Conservation (phyloP, 2,329 filamentous ascomycete genomes). For the Teratosphaeria gauchensis region DNA sequence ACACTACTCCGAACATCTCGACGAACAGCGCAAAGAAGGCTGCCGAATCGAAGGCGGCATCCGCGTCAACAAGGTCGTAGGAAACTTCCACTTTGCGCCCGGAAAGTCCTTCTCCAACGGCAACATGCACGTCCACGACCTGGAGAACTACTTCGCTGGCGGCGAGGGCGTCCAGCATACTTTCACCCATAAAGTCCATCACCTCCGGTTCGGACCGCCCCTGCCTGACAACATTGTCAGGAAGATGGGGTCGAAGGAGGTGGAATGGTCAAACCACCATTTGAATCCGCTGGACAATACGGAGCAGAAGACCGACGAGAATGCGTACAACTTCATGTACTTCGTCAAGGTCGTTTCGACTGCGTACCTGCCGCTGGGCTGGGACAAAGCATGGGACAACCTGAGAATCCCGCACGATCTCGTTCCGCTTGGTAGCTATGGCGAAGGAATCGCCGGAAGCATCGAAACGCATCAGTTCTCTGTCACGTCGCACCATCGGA, state of each 20-base stretch:
- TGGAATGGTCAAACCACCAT: constrained; percentile 79
- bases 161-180: constrained; percentile 63
- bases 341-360: constrained; percentile 98
- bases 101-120: constrained; percentile 93
- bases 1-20: constrained; percentile 82
- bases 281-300: constrained; percentile 81
- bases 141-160: constrained; percentile 86
- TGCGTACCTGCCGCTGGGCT: constrained; percentile 84
- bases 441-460: constrained; percentile 60
- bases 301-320: constrained; percentile 65
- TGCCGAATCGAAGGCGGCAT: constrained; percentile 88
- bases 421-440: constrained; percentile 58
- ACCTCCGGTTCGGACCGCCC: constrained; percentile 85
- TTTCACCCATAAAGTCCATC: constrained; percentile 81
- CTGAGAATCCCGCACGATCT: constrained; percentile 35
- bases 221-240: constrained; percentile 64
- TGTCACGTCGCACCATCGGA: constrained; percentile 92
- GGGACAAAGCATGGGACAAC: constrained; percentile 52
- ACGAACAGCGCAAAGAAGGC: constrained; percentile 80
- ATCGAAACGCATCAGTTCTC: constrained; percentile 98
- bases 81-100: constrained; percentile 96
- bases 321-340: constrained; percentile 96
- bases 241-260: constrained; percentile 47
- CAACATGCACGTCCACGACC: constrained; percentile 94
- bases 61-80: constrained; percentile 95